Conservation (phyloP, 2,329 filamentous ascomycete genomes). For the Fusarium sp. region DNA sequence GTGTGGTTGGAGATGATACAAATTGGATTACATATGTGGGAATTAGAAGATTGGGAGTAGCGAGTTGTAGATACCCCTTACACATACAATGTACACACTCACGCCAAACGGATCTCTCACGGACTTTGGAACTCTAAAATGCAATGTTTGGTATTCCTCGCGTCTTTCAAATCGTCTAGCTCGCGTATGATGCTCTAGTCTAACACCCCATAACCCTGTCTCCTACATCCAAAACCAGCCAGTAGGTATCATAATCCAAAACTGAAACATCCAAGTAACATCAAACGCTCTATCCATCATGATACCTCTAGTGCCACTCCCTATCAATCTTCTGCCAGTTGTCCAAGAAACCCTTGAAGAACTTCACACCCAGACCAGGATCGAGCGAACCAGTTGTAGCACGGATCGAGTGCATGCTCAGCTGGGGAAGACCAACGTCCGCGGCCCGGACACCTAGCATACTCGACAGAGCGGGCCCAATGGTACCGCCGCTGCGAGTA, state of each 20-base stretch:
- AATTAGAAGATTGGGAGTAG: constrained; percentile 10
- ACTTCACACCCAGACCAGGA: constrained; percentile 85
- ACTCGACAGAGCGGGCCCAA: constrained; percentile 89
- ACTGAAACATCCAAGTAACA: background rate
- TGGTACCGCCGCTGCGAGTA: constrained; percentile 86
- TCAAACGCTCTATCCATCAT: constrained; percentile 13
- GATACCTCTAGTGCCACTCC: constrained; percentile 69
- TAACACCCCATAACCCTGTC: background rate
- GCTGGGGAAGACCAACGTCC: constrained; percentile 88
- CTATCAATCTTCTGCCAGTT: constrained; percentile 84
- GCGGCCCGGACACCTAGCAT: constrained; percentile 84
- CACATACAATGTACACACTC: constrained; percentile 22
- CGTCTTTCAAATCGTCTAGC: constrained; percentile 13
- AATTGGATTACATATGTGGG: constrained; percentile 3
- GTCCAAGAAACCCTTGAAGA: constrained; percentile 91
- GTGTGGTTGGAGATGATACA: background rate
- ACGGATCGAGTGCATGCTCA: constrained; percentile 93
- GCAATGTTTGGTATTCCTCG: background rate
- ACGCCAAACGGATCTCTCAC: background rate
- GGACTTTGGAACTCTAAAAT: background rate
- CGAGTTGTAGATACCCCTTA: constrained; percentile 26
- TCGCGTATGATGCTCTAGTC: constrained; percentile 8
- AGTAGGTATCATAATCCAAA: constrained; percentile 21
- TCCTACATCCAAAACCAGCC: constrained; percentile 17
- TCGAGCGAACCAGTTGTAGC: constrained; percentile 88